phyloP scores from a whole-genome alignment of 2,329 filamentous ascomycete genomes.

The Lasiodiplodia gonubiensis region DNA sequence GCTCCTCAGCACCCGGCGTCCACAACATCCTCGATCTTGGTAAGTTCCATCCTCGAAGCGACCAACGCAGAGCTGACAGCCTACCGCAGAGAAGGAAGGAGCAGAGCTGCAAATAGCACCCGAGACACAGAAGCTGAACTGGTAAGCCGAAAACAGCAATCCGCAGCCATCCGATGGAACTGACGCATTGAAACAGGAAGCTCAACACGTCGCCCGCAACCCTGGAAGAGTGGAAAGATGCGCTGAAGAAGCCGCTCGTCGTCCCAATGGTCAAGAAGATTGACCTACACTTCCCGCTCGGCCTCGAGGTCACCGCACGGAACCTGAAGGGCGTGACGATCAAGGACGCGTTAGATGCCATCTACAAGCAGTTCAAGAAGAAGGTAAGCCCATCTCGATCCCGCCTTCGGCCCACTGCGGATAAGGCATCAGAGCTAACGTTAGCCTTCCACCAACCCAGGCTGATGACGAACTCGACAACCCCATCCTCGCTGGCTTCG shows the following conservation, averaged over 20 bases:
- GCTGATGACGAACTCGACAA: constrained; percentile 88
- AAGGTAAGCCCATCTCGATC: constrained; percentile 64
- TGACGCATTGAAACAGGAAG: constrained; percentile 67
- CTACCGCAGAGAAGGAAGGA: constrained; percentile 69
- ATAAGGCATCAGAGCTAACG: constrained; percentile 6
- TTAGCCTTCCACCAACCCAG: constrained; percentile 52
- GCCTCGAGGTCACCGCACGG: constrained; percentile 84
- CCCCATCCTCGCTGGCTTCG: constrained; percentile 90
- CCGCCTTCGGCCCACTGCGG: constrained; percentile 4
- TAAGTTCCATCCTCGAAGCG: constrained; percentile 55
- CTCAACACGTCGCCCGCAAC: constrained; percentile 83
- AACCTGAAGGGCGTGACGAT: constrained; percentile 96
- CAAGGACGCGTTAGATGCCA: constrained; percentile 94
- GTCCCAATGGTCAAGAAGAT: constrained; percentile 90
- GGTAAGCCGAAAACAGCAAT: constrained; percentile 64
- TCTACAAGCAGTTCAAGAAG: constrained; percentile 97
- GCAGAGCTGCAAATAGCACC: constrained; percentile 74
- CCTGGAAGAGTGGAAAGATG: constrained; percentile 74
- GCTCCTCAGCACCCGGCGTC: constrained; percentile 72
- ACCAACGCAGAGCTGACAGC: constrained; percentile 38
- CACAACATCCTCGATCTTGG: constrained; percentile 86
- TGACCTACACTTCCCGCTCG: constrained; percentile 88
- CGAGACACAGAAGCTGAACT: constrained; percentile 87
- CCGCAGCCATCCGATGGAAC: not conserved
- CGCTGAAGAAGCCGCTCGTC: constrained; percentile 80